Evolutionary conservation across 192 early-diverging fungal genomes (phyloP), one percentile per base, ranked within the genome.

Genomic region (Hyaloraphidium curvatum): DNA sequence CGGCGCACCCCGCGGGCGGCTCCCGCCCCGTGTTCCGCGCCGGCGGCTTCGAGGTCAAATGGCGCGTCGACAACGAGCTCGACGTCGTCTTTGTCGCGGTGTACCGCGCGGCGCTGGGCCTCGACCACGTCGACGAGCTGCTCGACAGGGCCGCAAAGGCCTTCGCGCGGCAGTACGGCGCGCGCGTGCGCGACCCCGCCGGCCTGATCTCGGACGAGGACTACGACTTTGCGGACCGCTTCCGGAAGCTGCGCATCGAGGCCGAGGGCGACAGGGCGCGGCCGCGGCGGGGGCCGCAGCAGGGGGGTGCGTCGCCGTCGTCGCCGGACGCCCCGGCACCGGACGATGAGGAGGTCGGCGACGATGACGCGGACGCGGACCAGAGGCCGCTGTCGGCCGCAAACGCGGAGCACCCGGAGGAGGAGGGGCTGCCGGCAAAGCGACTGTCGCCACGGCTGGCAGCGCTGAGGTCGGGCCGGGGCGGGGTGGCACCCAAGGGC

Each of bases 51-150:
- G 67, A 72, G 22, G 39, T 89, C 35, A 80, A 85, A 55, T 89
- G 86, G 84, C 64, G 73, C 28, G 80, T 85, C 61, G 79, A 78
- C 39, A 89, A 89, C 43, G 83, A 89, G 53, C 62, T 80, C 16
- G 80, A 84, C 31, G 69, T 89, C 28, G 72, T 89, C 31, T 89
- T 89, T 66, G 74, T 89, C 27, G 78, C 80, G 22, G 88, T 83
- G 3, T 89, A 89, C 58, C 84, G 86, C 54, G 89, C 88, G 66
- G 79, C 85, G 0, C 76, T 91, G 3, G 82, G 83, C 55, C 73
- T 94, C 5, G 66, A 82, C 1, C 89, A 91, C 56, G 72, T 89
- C 39, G 84, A 87, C 43, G 84, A 88, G 41, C 70, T 94, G 40
- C 65, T 93, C 17, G 71, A 74, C 31, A 73, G 68, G 16, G 71